A percentile compares a stretch with the other conserved stretches of the same genome.
Conservation (phyloP, 192 early-diverging fungal species). For the Linnemannia hyalina region DNA sequence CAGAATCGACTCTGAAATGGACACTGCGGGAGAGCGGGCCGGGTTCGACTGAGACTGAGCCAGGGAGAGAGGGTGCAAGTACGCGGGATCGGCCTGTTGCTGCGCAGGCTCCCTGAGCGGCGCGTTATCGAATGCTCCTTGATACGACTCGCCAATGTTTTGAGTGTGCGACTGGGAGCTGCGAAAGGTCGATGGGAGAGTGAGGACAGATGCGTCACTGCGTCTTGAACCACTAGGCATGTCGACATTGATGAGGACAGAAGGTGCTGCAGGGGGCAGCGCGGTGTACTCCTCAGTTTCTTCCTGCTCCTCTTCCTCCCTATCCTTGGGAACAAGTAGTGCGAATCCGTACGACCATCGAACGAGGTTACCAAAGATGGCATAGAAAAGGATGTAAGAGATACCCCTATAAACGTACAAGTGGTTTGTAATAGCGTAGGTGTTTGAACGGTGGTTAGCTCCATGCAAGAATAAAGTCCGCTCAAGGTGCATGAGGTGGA, state of each 20-base stretch:
- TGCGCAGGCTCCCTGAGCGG: slow-evolving; percentile 2
- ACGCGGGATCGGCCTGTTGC: neutral
- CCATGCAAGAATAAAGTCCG: neutral
- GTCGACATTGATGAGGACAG: slow-evolving; percentile 34
- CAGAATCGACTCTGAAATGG: slow-evolving; percentile 22
- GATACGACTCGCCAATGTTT: neutral
- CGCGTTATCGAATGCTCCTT: neutral
- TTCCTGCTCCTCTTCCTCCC: slow-evolving; percentile 16
- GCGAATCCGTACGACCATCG: slow-evolving; percentile 84
- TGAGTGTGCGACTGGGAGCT: neutral
- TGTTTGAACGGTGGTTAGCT: neutral
- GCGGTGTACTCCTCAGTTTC: slow-evolving; percentile 14
- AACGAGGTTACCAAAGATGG: slow-evolving; percentile 82
- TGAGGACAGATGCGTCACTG: slow-evolving; percentile 9
- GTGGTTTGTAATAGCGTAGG: neutral
- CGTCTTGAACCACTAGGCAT: slow-evolving; percentile 12
- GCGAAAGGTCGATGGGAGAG: slow-evolving; percentile 12
- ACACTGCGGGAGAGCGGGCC: slow-evolving; percentile 11
- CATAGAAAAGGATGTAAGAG: slow-evolving; percentile 85
- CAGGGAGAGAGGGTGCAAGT: slow-evolving; percentile 12
- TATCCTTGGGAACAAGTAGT: slow-evolving; percentile 63
- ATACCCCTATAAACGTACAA: slow-evolving; percentile 65
- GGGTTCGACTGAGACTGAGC: neutral
- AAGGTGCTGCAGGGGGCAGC: slow-evolving; percentile 22
- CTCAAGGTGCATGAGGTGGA: neutral